phyloP scores from a whole-genome alignment of 345 rosid species.

The Pistacia integerrima region DNA sequence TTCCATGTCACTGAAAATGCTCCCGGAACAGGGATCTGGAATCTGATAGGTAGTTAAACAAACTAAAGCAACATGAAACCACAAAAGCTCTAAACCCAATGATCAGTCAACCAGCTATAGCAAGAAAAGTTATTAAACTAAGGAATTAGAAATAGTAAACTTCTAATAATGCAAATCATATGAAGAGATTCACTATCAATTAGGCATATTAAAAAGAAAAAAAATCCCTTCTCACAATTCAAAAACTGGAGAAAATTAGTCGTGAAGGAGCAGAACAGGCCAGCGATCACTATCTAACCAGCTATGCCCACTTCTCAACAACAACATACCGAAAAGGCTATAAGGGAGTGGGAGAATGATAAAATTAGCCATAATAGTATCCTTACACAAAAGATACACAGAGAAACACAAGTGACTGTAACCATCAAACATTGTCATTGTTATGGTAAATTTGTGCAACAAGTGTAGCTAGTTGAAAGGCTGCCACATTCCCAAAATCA shows the following conservation, averaged over 20 bases:
- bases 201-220: too few species aligned
- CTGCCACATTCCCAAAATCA: too few species aligned
- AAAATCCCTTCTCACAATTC: background rate
- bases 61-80: background rate
- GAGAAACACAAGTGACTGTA: too few species aligned
- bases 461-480: too few species aligned
- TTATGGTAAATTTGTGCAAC: too few species aligned
- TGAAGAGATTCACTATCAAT: background rate
- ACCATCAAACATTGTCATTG: too few species aligned
- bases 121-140: background rate
- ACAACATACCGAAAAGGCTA: background rate
- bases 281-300: background rate
- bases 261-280: background rate
- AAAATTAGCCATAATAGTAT: background rate
- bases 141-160: background rate
- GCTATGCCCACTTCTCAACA: background rate
- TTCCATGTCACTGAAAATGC: background rate
- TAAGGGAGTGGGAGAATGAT: background rate
- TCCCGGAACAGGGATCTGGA: conserved; percentile 10
- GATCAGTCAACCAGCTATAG: background rate
- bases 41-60: background rate
- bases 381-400: background rate
- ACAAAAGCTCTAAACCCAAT: background rate
- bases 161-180: background rate
- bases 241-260: background rate